Percentiles rank a stretch among this genome's conserved stretches.
phyloP scores from a whole-genome alignment of 345 rosid species.

The Xanthoceras sorbifolium region DNA sequence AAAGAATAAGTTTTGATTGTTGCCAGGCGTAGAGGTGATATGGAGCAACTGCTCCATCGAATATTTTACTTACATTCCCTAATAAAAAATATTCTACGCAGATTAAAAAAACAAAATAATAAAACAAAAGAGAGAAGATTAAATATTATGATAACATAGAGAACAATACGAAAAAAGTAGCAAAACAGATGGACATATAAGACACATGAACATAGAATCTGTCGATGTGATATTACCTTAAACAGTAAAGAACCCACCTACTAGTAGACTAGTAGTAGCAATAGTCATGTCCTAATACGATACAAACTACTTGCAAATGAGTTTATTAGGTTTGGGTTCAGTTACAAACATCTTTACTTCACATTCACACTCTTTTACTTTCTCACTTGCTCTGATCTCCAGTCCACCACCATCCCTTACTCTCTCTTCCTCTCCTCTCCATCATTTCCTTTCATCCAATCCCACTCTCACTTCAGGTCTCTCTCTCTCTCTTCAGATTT shows the following conservation, averaged over 20 bases:
- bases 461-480: slow-evolving; percentile 29
- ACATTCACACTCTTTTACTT: background rate
- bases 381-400: slow-evolving; percentile 6
- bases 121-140: background rate
- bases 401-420: background rate
- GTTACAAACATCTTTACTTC: background rate
- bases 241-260: too few relatives aligned
- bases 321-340: slow-evolving; percentile 18
- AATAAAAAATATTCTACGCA: background rate
- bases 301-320: slow-evolving; percentile 12
- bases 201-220: background rate
- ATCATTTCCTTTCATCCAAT: background rate
- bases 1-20: too few relatives aligned
- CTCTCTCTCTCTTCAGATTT: background rate
- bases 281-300: background rate
- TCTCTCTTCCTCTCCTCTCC: slow-evolving; percentile 1
- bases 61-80: too few relatives aligned
- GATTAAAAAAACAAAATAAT: too few relatives aligned
- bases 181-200: background rate
- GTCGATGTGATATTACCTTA: too few relatives aligned
- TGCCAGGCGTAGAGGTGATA: too few relatives aligned
- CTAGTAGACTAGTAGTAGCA: too few relatives aligned
- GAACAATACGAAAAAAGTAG: background rate
- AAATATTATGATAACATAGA: too few relatives aligned
- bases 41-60: too few relatives aligned